A percentile compares a stretch with the other conserved stretches of the same genome.
These are phyloP conservation scores for Dimargaris cristalligena DNA, from an alignment of 192 early-diverging fungal genomes.

Conservation along the genomic window DNA sequence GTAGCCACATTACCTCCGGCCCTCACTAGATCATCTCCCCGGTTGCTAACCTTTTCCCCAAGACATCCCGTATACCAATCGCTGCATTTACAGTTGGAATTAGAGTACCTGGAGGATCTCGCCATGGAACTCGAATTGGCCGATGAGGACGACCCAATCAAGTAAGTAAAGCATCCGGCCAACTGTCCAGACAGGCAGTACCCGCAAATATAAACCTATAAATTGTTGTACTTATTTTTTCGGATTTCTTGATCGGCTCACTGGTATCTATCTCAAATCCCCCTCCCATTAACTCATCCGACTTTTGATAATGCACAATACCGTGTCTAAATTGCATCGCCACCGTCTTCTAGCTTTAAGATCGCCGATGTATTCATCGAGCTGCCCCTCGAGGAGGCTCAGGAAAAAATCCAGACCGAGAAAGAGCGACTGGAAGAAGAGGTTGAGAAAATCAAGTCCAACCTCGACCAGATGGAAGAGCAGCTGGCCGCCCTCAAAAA, in stretches of 20 bases:
- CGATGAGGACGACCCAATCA: conserved; percentile 77
- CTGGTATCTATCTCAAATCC: neutral
- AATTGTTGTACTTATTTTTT: neutral
- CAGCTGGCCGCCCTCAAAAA: conserved; percentile 82
- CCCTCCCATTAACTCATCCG: neutral
- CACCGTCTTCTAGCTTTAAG: conserved; percentile 35
- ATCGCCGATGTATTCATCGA: conserved; percentile 82
- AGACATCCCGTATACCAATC: neutral
- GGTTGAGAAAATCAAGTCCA: conserved; percentile 39
- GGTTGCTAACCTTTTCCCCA: neutral
- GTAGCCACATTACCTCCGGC: no score
- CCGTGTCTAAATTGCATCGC: neutral
- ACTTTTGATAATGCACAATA: neutral
- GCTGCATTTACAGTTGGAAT: conserved; percentile 38
- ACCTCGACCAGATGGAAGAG: conserved; percentile 41
- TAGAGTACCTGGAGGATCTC: conserved; percentile 92
- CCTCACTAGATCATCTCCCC: neutral
- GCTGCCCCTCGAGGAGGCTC: conserved; percentile 49
- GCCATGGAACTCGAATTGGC: conserved; percentile 75
- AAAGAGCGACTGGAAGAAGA: conserved; percentile 36
- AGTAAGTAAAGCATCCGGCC: conserved; percentile 22
- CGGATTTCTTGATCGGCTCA: neutral
- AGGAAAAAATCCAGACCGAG: conserved; percentile 50
- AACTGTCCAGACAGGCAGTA: neutral
- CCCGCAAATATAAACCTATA: neutral